Conservation (phyloP, 768 basidiomycete species). For the Mycena galopus region DNA sequence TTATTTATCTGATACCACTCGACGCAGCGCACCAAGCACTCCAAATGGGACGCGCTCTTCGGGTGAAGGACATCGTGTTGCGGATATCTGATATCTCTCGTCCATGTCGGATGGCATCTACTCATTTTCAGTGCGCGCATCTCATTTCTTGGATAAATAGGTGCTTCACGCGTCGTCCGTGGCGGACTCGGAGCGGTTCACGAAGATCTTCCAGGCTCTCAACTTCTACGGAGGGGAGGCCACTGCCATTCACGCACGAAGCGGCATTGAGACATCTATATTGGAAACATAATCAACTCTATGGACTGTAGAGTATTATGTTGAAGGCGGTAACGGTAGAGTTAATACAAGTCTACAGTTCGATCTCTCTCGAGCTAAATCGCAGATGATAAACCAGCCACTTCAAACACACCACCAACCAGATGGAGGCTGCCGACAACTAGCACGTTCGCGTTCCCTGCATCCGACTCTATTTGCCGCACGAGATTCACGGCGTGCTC, state of each 20-base stretch:
- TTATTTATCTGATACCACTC: not conserved
- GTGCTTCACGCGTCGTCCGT: constrained; percentile 51
- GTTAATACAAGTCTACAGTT: constrained; percentile 23
- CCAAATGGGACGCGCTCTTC: not conserved
- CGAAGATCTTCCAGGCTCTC: constrained; percentile 57
- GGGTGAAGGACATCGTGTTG: not conserved
- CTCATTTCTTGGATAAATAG: constrained; percentile 74
- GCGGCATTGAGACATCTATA: constrained; percentile 35
- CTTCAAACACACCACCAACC: constrained; percentile 94
- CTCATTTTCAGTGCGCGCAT: not conserved
- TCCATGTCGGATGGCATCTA: not conserved
- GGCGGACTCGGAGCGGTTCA: not conserved
- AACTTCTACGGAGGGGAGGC: constrained; percentile 62
- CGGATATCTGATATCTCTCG: not conserved
- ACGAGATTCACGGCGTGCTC: constrained; percentile 88
- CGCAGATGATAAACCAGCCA: constrained; percentile 82
- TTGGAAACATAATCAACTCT: constrained; percentile 15
- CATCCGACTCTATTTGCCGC: constrained; percentile 53
- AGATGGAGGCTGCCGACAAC: constrained; percentile 95
- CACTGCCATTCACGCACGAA: constrained; percentile 34
- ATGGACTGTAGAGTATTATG: constrained; percentile 40
- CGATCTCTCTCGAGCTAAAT: constrained; percentile 50
- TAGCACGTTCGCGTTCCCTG: constrained; percentile 67
- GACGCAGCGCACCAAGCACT: not conserved
- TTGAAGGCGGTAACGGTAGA: constrained; percentile 49